These are phyloP conservation scores for Dendrothele bispora DNA, from an alignment of 768 basidiomycete species.

Conservation along the genomic window DNA sequence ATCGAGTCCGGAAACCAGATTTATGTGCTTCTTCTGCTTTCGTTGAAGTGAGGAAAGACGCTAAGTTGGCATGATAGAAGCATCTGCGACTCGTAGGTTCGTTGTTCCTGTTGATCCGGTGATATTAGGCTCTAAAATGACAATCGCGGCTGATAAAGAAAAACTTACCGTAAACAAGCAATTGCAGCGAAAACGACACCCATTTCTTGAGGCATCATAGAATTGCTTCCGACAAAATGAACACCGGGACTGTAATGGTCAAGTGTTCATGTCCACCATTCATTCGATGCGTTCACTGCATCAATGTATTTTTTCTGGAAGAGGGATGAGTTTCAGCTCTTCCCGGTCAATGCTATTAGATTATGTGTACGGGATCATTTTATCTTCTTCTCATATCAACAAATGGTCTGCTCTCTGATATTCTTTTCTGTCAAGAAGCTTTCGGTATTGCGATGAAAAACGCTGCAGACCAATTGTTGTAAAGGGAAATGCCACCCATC, in stretches of 20 bases:
- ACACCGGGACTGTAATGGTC: conserved; percentile 11
- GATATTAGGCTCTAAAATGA: background rate
- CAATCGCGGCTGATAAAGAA: background rate
- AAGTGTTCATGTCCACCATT: conserved; percentile 12
- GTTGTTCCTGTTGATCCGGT: conserved; percentile 7
- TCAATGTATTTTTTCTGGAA: no score
- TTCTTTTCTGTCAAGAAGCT: no score
- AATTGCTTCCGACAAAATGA: conserved; percentile 15
- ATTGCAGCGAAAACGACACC: conserved; percentile 14
- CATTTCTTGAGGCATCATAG: conserved; percentile 14
- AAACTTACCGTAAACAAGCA: conserved; percentile 10
- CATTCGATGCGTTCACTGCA: conserved; percentile 9
- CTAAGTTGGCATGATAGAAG: conserved; percentile 26
- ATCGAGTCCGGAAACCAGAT: no score
- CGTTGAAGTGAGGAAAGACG: conserved; percentile 21
- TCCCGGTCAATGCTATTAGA: no score
- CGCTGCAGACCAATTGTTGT: no score
- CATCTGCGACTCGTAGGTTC: conserved; percentile 26
- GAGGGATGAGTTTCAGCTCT: no score
- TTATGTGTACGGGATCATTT: no score
- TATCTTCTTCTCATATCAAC: no score
- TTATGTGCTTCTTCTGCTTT: no score
- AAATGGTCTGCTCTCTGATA: no score
- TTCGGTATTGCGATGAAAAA: no score
- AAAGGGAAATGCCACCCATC: no score